Percentiles rank a stretch among this genome's conserved stretches.
Conservation (phyloP, 257 asterid species). For the Verbascum thapsus region DNA sequence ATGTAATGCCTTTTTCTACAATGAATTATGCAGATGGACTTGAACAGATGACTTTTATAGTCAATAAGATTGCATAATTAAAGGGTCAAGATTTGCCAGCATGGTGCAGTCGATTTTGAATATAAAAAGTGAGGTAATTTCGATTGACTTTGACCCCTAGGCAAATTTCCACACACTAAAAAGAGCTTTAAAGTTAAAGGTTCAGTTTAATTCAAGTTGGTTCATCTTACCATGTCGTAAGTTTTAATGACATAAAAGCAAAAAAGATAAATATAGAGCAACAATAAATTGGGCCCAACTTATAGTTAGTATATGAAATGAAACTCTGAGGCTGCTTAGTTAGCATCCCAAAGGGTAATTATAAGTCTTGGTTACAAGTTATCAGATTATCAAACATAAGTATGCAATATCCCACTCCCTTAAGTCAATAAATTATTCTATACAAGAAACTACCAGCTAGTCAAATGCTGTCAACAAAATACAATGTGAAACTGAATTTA, state of each 20-base stretch:
- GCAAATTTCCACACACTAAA: constrained; percentile 19
- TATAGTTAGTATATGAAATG: constrained; percentile 1
- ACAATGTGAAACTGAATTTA: constrained; percentile 28
- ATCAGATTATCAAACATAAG: constrained; percentile 7
- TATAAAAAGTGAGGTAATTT: constrained; percentile 18
- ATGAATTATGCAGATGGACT: constrained; percentile 4
- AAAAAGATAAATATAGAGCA: constrained; percentile 12
- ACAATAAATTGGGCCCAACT: constrained; percentile 5
- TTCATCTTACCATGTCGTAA: constrained; percentile 10
- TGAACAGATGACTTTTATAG: neutral
- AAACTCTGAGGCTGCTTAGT: neutral
- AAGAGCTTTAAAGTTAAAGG: neutral
- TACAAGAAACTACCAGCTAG: neutral
- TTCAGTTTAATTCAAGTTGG: constrained; percentile 8
- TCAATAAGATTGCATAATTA: neutral
- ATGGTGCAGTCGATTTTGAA: constrained; percentile 31
- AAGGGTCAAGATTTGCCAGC: constrained; percentile 11
- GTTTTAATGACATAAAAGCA: neutral
- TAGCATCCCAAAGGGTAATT: constrained; percentile 6
- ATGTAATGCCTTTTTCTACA: constrained; percentile 8
- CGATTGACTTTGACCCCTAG: constrained; percentile 24
- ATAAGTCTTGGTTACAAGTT: constrained; percentile 6
- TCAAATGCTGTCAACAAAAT: constrained; percentile 1
- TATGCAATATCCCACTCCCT: constrained; percentile 5
- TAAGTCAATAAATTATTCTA: constrained; percentile 10